phyloP scores from a whole-genome alignment of 2,329 filamentous ascomycete species.

The Bipolaris victoriae region DNA sequence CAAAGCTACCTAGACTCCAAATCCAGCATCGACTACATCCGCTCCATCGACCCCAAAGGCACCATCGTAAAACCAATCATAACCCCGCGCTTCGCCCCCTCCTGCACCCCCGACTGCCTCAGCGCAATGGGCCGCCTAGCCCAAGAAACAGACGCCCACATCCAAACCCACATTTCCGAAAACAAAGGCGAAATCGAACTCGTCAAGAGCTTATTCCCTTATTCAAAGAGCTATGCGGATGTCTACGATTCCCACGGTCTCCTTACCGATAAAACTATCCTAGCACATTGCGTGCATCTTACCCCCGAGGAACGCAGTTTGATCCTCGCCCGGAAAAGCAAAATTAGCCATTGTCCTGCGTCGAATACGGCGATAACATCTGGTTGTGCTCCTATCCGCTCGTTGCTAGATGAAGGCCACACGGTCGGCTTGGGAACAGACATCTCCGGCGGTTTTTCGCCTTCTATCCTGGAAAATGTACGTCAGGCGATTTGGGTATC shows the following conservation, averaged over 20 bases:
- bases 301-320: constrained; percentile 68
- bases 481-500: constrained; percentile 81
- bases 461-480: constrained; percentile 81
- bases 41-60: constrained; percentile 67
- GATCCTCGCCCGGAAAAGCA: constrained; percentile 66
- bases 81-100: constrained; percentile 70
- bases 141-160: constrained; percentile 65
- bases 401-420: constrained; percentile 75
- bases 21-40: constrained; percentile 63
- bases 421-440: constrained; percentile 89
- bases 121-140: constrained; percentile 68
- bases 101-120: constrained; percentile 63
- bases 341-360: constrained; percentile 84
- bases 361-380: constrained; percentile 84
- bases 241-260: constrained; percentile 80
- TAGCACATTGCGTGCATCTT: constrained; percentile 86
- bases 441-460: constrained; percentile 84
- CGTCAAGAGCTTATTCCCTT: constrained; percentile 74
- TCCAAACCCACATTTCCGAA: constrained; percentile 91
- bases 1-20: constrained; percentile 61
- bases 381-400: constrained; percentile 76
- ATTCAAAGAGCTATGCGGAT: constrained; percentile 66
- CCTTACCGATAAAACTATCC: constrained; percentile 73
- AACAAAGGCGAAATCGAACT: constrained; percentile 76
- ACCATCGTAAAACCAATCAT: constrained; percentile 77